Evolutionary conservation across 2,329 filamentous ascomycete species (phyloP).

Genomic region (Macrophomina phaseolina): DNA sequence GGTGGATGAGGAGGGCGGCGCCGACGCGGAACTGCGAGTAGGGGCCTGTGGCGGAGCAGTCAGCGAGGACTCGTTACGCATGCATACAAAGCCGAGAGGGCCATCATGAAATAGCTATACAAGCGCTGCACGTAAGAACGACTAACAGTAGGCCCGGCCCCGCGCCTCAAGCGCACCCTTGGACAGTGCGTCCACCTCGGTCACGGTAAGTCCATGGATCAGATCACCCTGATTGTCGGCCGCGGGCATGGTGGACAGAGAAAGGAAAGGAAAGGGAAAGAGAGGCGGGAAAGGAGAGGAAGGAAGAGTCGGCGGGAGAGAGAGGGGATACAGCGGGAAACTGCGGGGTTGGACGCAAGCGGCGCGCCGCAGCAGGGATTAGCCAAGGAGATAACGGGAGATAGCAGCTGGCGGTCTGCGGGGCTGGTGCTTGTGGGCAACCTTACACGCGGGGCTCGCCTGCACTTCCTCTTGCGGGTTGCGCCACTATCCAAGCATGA

Average conservation of each 20-base stretch:
- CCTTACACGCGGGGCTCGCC: conserved; percentile 14
- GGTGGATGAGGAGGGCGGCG: conserved; percentile 68
- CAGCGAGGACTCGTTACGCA: neutral
- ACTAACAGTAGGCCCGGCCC: conserved; percentile 76
- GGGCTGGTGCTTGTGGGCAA: neutral
- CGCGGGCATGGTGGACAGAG: conserved; percentile 16
- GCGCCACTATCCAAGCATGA: neutral
- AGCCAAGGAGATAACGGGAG: neutral
- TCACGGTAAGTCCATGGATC: conserved; percentile 58
- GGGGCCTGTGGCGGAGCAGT: conserved; percentile 59
- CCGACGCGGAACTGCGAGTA: conserved; percentile 95
- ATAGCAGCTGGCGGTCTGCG: neutral
- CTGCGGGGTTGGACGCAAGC: neutral
- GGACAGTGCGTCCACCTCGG: conserved; percentile 70
- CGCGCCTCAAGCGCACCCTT: conserved; percentile 73
- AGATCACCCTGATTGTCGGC: neutral
- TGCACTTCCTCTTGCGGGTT: conserved; percentile 5
- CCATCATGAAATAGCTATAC: neutral
- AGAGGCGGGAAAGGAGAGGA: neutral
- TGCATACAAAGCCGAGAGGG: neutral
- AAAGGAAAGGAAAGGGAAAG: neutral
- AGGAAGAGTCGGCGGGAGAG: neutral
- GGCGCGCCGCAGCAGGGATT: conserved; percentile 11
- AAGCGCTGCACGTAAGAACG: neutral
- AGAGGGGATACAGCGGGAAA: neutral